Conservation (phyloP, 768 basidiomycete genomes). For the Trametopsis cervina region DNA sequence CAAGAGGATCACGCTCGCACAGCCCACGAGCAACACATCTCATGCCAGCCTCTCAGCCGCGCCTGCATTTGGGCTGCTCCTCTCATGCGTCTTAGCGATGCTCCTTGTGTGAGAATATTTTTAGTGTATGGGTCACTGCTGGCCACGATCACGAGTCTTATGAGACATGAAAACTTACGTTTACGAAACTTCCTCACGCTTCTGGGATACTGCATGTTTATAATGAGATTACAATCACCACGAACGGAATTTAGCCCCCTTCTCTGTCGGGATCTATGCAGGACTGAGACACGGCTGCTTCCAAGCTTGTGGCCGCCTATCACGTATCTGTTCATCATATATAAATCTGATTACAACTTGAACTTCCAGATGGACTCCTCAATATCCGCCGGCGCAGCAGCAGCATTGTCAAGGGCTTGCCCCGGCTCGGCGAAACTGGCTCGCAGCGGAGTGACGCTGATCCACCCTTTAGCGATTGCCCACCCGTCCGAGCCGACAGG, state of each 20-base stretch:
- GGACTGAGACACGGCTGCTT: no score
- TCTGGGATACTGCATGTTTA: no score
- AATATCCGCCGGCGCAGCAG: slow-evolving; percentile 21
- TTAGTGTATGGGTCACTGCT: slow-evolving; percentile 5
- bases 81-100: background rate
- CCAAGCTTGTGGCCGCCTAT: no score
- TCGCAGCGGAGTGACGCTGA: slow-evolving; percentile 72
- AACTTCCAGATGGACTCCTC: slow-evolving; percentile 48
- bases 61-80: background rate
- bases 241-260: no score
- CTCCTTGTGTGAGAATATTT: background rate
- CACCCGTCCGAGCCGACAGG: slow-evolving; percentile 79
- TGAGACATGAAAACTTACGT: background rate
- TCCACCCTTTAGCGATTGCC: slow-evolving; percentile 65
- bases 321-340: no score
- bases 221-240: no score
- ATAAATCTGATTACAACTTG: slow-evolving; percentile 52
- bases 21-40: background rate
- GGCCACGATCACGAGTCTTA: no score
- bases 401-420: slow-evolving; percentile 16
- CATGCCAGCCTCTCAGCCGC: background rate
- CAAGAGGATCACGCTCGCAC: slow-evolving; percentile 35
- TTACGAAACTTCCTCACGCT: no score
- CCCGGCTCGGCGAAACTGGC: slow-evolving; percentile 67
- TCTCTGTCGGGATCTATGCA: no score